Evolutionary conservation across 2,329 filamentous ascomycete species (phyloP), one percentile per base, ranked within the genome.

Genomic region (Pseudonectria buxi): DNA sequence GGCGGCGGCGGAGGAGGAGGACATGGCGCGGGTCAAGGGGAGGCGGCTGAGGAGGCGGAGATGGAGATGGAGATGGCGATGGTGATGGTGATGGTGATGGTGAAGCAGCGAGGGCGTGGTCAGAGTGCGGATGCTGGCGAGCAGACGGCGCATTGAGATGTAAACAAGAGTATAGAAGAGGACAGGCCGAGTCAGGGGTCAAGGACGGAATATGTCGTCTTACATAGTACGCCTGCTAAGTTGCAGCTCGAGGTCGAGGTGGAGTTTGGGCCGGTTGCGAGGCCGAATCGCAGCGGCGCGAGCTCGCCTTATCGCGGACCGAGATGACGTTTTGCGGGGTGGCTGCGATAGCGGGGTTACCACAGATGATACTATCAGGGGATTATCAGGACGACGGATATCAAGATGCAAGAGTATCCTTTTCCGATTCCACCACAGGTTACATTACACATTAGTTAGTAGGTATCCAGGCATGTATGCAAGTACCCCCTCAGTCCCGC

Each of bases 1-100:
- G 45, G 74, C 74, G 65, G 84, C 79, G 54, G 82, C 78, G 26
- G 86, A 76, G 31, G 72, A 62, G 26, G 71, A 63, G 25, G 66
- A 55, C 69, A 74, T 73, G 43, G 56, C 63, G 51, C 56, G 56
- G 36, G 31, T 38, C 28, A 40, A 37, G 28, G 42, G 39, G 35
- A 41, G 34, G 10, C 35, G 37, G 13, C 32, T 32, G 14, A 39
- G 16, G 26, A 33, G 22, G 36, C 36, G 37, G 29, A 40, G 36
- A 39, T 40, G 32, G 35, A 22, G 33, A 32, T 26, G 18, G 26
- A 43, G 14, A 31, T 33, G 25, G 27, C 37, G 39, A 41, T 26
- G 22, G 49, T 22, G 33, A 41, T 43, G 35, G 40, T 41, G 28
- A 37, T 32, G 26, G 31, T 36, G 31, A 37, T 43, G 39, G 51